Base-by-base conservation (phyloP, 169 alveolate genomes). In the Eimeria maxima region DNA sequence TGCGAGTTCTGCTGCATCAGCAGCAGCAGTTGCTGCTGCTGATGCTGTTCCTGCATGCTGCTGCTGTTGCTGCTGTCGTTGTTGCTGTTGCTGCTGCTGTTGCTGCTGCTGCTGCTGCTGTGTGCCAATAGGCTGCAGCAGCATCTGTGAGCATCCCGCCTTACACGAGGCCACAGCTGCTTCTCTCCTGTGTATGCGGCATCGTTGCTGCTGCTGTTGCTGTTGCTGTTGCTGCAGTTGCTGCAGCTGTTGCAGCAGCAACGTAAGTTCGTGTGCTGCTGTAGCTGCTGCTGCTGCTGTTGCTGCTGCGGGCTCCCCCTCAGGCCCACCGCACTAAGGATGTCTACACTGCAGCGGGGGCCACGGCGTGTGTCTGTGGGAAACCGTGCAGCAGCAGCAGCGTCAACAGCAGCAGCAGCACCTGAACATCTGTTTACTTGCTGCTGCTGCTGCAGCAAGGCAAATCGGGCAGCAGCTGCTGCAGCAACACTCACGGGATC, bases 191-290 rank as follows among this genome's bases (percentile, higher is more conserved):
- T 71, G 22, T 38, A n/a, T 7, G 47, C 83, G 47, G 3, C 83
- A 71, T 71, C 53, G 83, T 63, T 38, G 47, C 63, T 33, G 87
- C 38, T 76, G 87, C 10, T 76, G 87, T 45, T 44, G 87, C 63
- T 76, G 87, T 27, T 76, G 63, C 87, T 44, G 87, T 60, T 76
- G 87, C n/a, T 76, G 87, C 63, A 10, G 63, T 16, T 42, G 87
- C 45, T 69, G 76, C 76, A 16, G 76, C 44, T 0, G 27, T 27
- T 65, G 63, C 63, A 11, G 63, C 63, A 11, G 63, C 63, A 53
- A 33, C 38, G 38, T 33, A 1, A 33, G 38, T 33, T 1, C 38
- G 38, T 33, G 2, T 33, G 69, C 20, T 60, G n/a, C 69, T 60
- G 69, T 27, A 60, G 69, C n/a, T 60, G 69, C 69, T 60, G 69